A percentile compares a stretch with the other conserved stretches of the same genome.
Evolutionary conservation across 345 rosid species (phyloP).

Genomic region (Combretum micranthum): DNA sequence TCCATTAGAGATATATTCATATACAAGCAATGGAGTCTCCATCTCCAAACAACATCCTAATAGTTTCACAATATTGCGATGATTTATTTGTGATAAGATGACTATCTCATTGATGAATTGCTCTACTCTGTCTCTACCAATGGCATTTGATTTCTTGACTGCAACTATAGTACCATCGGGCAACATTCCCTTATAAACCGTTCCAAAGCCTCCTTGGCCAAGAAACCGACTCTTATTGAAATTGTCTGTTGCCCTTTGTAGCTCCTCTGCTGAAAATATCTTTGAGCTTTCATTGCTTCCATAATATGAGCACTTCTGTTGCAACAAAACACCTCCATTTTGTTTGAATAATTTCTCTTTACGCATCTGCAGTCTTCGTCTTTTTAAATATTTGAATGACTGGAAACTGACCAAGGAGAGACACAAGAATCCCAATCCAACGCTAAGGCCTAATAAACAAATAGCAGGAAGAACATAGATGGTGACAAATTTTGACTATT

Average conservation of each 20-base stretch:
- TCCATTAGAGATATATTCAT: slow-evolving; percentile 21
- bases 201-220: slow-evolving; percentile 24
- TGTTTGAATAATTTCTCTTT: slow-evolving; percentile 15
- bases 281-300: slow-evolving; percentile 11
- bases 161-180: slow-evolving; percentile 23
- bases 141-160: slow-evolving; percentile 12
- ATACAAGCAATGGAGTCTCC: slow-evolving; percentile 15
- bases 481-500: too few relatives aligned
- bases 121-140: slow-evolving; percentile 11
- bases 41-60: slow-evolving; percentile 20
- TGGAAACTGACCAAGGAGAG: slow-evolving; percentile 7
- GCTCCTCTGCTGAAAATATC: slow-evolving; percentile 16
- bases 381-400: slow-evolving; percentile 4
- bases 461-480: neutral
- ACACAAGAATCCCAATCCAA: slow-evolving; percentile 14
- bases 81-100: slow-evolving; percentile 23
- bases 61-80: slow-evolving; percentile 21
- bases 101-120: slow-evolving; percentile 24
- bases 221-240: slow-evolving; percentile 17
- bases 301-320: slow-evolving; percentile 8
- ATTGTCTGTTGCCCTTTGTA: slow-evolving; percentile 20
- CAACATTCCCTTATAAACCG: slow-evolving; percentile 18
- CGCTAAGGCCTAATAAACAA: slow-evolving; percentile 11
- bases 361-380: slow-evolving; percentile 1
- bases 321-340: slow-evolving; percentile 18